A percentile compares a stretch with the other conserved stretches of the same genome.
These are phyloP conservation scores for Coriaria nepalensis DNA, from an alignment of 306 rosid genomes.

Conservation along the genomic window DNA sequence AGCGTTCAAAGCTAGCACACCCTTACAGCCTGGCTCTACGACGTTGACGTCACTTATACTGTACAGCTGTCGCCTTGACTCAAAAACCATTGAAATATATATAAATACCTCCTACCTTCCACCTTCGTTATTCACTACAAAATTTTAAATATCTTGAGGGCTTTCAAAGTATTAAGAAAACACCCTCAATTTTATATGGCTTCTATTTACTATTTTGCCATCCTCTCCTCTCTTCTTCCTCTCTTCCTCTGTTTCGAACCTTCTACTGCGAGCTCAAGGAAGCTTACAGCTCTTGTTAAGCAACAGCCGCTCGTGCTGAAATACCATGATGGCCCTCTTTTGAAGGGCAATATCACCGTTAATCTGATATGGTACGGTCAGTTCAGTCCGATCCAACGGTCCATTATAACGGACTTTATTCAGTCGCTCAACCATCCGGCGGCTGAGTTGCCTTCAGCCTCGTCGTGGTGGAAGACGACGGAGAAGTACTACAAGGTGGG, in stretches of 20 bases:
- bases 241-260: slow-evolving; percentile 6
- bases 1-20: no score
- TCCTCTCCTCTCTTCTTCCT: slow-evolving; percentile 6
- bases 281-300: slow-evolving; percentile 12
- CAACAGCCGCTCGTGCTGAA: slow-evolving; percentile 11
- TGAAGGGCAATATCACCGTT: slow-evolving; percentile 14
- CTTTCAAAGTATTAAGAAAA: no score
- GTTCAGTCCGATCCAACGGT: slow-evolving; percentile 12
- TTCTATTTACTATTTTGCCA: slow-evolving; percentile 2
- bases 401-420: slow-evolving; percentile 16
- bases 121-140: no score
- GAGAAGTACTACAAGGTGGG: not conserved
- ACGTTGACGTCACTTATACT: no score
- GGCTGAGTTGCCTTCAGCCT: not conserved
- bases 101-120: no score
- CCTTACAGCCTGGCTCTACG: no score
- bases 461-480: slow-evolving; percentile 6
- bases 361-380: slow-evolving; percentile 19
- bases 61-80: no score
- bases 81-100: no score
- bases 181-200: not conserved
- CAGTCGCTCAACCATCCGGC: slow-evolving; percentile 9
- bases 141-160: no score
- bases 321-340: slow-evolving; percentile 19
- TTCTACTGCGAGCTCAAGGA: not conserved